Conservation (phyloP, 345 rosid genomes). For the Eucalyptus brandiana region DNA sequence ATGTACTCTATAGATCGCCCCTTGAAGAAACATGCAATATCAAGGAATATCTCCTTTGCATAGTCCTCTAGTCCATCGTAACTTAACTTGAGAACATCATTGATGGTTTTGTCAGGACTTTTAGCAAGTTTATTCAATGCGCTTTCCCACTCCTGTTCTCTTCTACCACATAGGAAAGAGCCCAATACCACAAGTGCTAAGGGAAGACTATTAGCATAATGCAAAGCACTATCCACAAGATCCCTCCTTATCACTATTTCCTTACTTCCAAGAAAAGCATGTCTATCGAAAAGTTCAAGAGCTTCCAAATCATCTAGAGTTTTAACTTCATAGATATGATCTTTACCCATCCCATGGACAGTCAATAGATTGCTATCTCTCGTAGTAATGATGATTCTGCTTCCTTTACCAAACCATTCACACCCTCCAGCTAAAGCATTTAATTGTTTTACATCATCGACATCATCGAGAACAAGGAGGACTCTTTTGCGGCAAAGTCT, state of each 20-base stretch:
- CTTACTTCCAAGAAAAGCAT: neutral
- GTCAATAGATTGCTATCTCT: neutral
- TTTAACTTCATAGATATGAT: neutral
- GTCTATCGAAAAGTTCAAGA: neutral
- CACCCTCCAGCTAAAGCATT: neutral
- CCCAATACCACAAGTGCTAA: neutral
- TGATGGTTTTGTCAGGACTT: neutral
- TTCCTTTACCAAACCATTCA: neutral
- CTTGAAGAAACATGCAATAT: neutral
- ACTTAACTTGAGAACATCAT: neutral
- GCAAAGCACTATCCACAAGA: neutral
- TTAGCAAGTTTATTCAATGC: neutral
- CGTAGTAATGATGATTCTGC: neutral
- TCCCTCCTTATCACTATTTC: neutral
- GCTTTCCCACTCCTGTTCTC: neutral
- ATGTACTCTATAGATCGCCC: neutral
- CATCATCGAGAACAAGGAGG: neutral
- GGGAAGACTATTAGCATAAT: neutral
- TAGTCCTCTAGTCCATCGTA: neutral
- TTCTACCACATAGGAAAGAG: neutral
- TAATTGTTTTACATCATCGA: neutral
- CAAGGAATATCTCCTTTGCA: neutral
- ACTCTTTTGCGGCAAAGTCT: neutral
- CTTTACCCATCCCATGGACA: accelerated
- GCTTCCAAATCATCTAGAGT: neutral